Percentiles rank a stretch among this genome's conserved stretches.
These are phyloP conservation scores for Pichia paraexigua DNA, from an alignment of 805 yeast species.

Conservation along the genomic window DNA sequence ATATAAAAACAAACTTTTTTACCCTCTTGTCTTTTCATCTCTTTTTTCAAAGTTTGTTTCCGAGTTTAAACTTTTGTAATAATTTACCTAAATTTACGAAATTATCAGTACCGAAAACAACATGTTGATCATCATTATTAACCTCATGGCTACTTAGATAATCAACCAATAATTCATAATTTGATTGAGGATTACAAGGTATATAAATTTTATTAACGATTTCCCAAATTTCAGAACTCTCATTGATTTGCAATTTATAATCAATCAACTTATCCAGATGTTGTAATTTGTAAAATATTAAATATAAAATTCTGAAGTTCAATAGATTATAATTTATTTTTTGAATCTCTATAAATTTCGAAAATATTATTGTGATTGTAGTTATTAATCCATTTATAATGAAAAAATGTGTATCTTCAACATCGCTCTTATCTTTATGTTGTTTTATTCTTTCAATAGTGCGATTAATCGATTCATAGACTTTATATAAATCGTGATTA, in stretches of 20 bases:
- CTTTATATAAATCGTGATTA: background rate
- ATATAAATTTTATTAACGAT: conserved; percentile 4
- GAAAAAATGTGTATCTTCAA: background rate
- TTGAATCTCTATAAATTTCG: conserved; percentile 10
- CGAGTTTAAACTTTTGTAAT: background rate
- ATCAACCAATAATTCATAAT: background rate
- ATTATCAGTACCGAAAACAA: background rate
- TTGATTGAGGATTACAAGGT: background rate
- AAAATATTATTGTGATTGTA: conserved; percentile 17
- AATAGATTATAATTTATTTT: conserved; percentile 9
- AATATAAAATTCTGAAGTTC: conserved; percentile 11
- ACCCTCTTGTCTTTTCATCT: background rate
- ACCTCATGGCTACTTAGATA: background rate
- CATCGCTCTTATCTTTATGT: background rate
- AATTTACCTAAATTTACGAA: background rate
- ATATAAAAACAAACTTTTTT: background rate
- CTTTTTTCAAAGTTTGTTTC: background rate
- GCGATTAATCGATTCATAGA: background rate
- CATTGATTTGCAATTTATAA: conserved; percentile 14
- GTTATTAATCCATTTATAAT: conserved; percentile 22
- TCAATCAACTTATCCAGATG: background rate
- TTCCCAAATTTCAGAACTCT: conserved; percentile 14
- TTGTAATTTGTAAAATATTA: conserved; percentile 2
- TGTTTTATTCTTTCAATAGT: background rate
- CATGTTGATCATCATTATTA: background rate